Percentiles rank a stretch among this genome's conserved stretches.
Conservation (phyloP, 2,329 filamentous ascomycete species). For the Xylariaceae sp. region DNA sequence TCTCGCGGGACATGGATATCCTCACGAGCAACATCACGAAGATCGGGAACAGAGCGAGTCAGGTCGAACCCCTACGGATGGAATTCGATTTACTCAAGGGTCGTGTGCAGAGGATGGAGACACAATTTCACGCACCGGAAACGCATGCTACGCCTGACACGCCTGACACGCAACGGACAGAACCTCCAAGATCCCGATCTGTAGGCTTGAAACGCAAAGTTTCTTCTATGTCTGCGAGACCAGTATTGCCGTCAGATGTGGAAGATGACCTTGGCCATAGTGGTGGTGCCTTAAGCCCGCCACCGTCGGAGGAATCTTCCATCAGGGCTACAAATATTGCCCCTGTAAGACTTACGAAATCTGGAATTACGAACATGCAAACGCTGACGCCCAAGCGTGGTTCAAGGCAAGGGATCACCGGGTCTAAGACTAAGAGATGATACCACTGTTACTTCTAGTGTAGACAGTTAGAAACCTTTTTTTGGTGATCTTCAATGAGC, state of each 20-base stretch:
- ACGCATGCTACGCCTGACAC: not conserved
- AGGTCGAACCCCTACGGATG: constrained; percentile 39
- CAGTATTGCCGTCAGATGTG: not conserved
- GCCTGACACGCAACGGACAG: not conserved
- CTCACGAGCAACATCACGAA: constrained; percentile 36
- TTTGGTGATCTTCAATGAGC: not conserved
- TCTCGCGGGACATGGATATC: constrained; percentile 36
- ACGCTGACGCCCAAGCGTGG: constrained; percentile 1
- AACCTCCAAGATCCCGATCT: not conserved
- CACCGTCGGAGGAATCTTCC: not conserved
- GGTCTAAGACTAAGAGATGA: not conserved
- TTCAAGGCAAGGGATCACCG: not conserved
- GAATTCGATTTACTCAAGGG: constrained; percentile 38
- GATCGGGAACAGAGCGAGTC: constrained; percentile 35
- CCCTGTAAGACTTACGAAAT: constrained; percentile 7
- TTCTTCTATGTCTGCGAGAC: not conserved
- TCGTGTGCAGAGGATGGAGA: constrained; percentile 34
- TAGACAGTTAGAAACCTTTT: not conserved
- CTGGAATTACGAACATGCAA: constrained; percentile 10
- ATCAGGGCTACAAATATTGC: not conserved
- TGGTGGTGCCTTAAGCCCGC: not conserved
- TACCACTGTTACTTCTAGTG: not conserved
- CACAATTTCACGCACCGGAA: constrained; percentile 8
- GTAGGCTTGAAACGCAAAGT: constrained; percentile 6
- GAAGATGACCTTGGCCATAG: not conserved